Percentiles rank a stretch among this genome's conserved stretches.
phyloP scores from a whole-genome alignment of 352 stramenopile species.

The Thraustotheca clavata region DNA sequence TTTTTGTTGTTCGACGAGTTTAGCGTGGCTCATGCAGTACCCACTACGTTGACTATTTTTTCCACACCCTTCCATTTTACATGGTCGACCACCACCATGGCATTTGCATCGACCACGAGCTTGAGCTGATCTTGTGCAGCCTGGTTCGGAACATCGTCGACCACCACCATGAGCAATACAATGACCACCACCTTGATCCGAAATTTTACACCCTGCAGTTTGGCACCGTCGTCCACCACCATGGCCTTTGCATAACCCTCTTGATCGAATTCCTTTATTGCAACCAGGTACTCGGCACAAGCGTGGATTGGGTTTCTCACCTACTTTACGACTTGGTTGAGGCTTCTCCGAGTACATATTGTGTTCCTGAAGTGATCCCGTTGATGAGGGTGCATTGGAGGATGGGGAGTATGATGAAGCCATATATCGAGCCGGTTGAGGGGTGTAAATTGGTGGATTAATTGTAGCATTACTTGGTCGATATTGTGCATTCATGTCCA shows the following conservation, averaged over 20 bases:
- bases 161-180: conserved; percentile 77
- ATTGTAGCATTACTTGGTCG: not conserved
- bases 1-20: conserved; percentile 5
- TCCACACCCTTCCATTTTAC: conserved; percentile 61
- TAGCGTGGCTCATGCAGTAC: conserved; percentile 61
- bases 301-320: conserved; percentile 22
- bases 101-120: conserved; percentile 78
- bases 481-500: not conserved
- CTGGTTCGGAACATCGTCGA: conserved; percentile 60
- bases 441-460: not conserved
- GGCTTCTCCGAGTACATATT: not conserved
- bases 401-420: conserved; percentile 7
- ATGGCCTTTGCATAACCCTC: conserved; percentile 77
- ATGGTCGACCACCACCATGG: conserved; percentile 72
- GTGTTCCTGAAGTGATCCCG: not conserved
- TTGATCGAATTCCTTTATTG: conserved; percentile 69
- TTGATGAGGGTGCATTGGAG: not conserved
- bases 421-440: not conserved
- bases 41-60: conserved; percentile 77
- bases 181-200: conserved; percentile 77
- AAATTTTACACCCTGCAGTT: conserved; percentile 68
- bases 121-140: conserved; percentile 75
- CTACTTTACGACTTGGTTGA: not conserved
- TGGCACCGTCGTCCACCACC: conserved; percentile 70
- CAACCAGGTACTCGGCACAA: conserved; percentile 69